Evolutionary conservation across 257 asterid genomes (phyloP), one percentile per base, ranked within the genome.

Genomic region (Oldenlandia corymbosa): DNA sequence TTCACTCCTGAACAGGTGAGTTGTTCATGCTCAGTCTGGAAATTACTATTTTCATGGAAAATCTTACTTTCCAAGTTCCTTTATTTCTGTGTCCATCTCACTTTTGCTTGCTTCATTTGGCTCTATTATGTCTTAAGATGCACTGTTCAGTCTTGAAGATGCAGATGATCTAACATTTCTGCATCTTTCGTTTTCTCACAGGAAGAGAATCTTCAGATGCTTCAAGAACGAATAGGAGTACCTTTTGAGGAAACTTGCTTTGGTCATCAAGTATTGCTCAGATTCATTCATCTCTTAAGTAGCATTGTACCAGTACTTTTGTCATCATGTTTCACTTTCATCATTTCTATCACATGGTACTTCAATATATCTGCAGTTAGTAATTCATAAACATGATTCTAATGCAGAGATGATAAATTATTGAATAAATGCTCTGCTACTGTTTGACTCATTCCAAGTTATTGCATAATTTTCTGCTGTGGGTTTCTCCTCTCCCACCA

Each of bases 141-240:
- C 17, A n/a, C n/a, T n/a, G n/a, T n/a, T n/a, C n/a, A n/a, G n/a
- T 48, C 21, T 10, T n/a, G 7, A 62, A 14, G 30, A 41, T 3
- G 52, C 2, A 26, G 31, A 45, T 8, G 54, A 26, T 36, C 58
- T 56, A 42, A 36, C 24, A 32, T 47, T 42, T 66, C 34, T 76
- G 45, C 47, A 47, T 28, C 8, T 49, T 30, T 59, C 66, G 21
- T 46, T 72, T 65, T 73, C 74, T n/a, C 53, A 62, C 88, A 88
- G 98, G 97, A 86, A 83, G 81, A 84, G 72, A 76, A 87, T 64
- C 84, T 92, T 68, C 85, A 55, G 18, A 74, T 68, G 74, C 89
- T 92, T 81, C 86, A 85, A 77, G 85, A 87, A 56, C 92, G 95
- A 60, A 51, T 92, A 56, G 87, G 85, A 51, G 82, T 87, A 64